Evolutionary conservation across 805 yeast species (phyloP).

Genomic region (Millerozyma miso): DNA sequence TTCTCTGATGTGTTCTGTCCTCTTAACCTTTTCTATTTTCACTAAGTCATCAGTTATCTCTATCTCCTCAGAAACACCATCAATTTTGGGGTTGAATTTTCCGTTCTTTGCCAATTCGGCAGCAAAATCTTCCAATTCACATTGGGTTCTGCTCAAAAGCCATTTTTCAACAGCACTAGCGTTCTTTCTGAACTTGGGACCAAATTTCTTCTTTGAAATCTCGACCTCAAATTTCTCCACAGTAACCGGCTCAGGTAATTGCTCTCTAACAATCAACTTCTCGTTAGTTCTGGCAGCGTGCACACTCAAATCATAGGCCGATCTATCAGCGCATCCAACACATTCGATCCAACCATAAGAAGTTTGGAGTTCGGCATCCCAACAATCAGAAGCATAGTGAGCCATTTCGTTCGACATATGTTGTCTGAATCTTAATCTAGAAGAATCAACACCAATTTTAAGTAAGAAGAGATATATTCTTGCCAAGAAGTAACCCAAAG

Average conservation of each 20-base stretch:
- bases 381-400: conserved; percentile 98
- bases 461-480: conserved; percentile 81
- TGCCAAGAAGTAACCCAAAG: conserved; percentile 94
- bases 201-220: conserved; percentile 91
- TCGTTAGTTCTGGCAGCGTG: conserved; percentile 94
- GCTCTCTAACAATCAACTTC: conserved; percentile 90
- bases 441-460: conserved; percentile 86
- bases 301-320: conserved; percentile 94
- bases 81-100: conserved; percentile 62
- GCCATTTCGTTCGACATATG: conserved; percentile 99
- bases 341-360: conserved; percentile 99
- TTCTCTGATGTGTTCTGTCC: conserved; percentile 89
- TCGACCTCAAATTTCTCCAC: conserved; percentile 83
- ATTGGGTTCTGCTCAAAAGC: conserved; percentile 72
- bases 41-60: conserved; percentile 74
- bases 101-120: conserved; percentile 60
- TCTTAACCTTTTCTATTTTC: conserved; percentile 70
- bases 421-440: conserved; percentile 91
- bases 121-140: conserved; percentile 74
- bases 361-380: conserved; percentile 97
- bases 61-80: conserved; percentile 58
- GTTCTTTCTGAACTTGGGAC: conserved; percentile 96
- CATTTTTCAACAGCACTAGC: conserved; percentile 88
- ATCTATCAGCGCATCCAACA: conserved; percentile 99
- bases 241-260: conserved; percentile 75